Base-by-base conservation (phyloP, 2,329 filamentous ascomycete species). In the Fusarium mexicanum region DNA sequence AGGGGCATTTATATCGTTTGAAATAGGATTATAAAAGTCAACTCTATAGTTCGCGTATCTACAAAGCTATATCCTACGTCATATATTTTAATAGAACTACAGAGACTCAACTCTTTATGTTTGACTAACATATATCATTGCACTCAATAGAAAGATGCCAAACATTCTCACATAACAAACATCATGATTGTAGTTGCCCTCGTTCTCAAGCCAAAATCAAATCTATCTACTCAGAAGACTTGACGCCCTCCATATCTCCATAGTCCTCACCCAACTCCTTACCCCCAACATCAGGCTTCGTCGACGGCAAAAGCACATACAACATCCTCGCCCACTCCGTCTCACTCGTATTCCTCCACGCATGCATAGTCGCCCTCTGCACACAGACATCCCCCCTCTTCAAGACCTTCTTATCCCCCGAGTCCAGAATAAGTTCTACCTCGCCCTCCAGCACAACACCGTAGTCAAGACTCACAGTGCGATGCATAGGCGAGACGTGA, bases 301-400 rank as follows among this genome's bases (percentile, higher is more conserved):
- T 51, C 3, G 62, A 69, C 35, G 35, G 80, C 75, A 82, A 77
- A 67, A 85, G 67, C 4, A 84, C 80, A 79, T 86, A 80, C 76
- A 80, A 61, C 81, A 87, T 85, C 24, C 86, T 79, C 6, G 83
- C 82, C 86, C 86, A 87, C 24, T 84, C 82, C 0, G 81, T 85
- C 44, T 81, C 71, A 61, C 84, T 84, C 22, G 75, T 72, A 57
- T 90, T 89, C 58, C 82, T 80, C 88, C 88, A 90, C 10, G 85
- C 84, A 77, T 91, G 89, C 83, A 87, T 88, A 3, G 88, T 90
- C 1, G 83, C 87, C 41, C 89, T 81, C 79, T 91, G 88, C 12
- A 91, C 84, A 10, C 85, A 85, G 12, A 90, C 79, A 72, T 90
- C 88, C 0, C 89, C 88, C 11, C 85, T 80, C 68, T 83, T 81